Evolutionary conservation across 2,329 filamentous ascomycete species (phyloP).

Genomic region (Trichoderma atroviride): DNA sequence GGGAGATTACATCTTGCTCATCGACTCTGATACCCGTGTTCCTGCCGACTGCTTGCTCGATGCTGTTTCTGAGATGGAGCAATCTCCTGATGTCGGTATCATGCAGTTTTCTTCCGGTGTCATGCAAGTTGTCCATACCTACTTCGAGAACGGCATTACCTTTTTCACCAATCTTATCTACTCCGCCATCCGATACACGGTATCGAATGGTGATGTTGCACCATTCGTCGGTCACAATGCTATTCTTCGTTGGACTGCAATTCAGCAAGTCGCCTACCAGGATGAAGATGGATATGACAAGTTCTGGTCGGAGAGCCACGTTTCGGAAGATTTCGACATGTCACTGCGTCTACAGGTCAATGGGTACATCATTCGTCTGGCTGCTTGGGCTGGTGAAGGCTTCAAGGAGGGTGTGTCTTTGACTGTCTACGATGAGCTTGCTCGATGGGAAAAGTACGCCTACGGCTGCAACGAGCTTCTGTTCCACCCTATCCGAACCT

Average conservation of each 20-base stretch:
- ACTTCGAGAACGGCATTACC: slow-evolving; percentile 71
- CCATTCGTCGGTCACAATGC: slow-evolving; percentile 84
- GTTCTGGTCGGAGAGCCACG: slow-evolving; percentile 80
- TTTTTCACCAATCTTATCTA: slow-evolving; percentile 77
- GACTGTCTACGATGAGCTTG: slow-evolving; percentile 82
- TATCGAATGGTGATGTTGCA: slow-evolving; percentile 74
- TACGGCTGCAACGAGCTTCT: slow-evolving; percentile 83
- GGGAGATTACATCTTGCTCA: slow-evolving; percentile 76
- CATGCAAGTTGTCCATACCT: slow-evolving; percentile 76
- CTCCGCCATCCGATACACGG: slow-evolving; percentile 75
- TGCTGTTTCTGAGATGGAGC: slow-evolving; percentile 80
- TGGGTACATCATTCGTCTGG: slow-evolving; percentile 73
- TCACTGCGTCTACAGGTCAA: slow-evolving; percentile 72
- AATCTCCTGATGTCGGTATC: slow-evolving; percentile 75
- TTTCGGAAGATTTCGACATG: slow-evolving; percentile 84
- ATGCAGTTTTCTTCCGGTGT: slow-evolving; percentile 77
- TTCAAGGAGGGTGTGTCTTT: slow-evolving; percentile 84
- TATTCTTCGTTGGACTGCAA: slow-evolving; percentile 72
- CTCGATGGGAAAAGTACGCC: slow-evolving; percentile 85
- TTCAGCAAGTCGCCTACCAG: slow-evolving; percentile 71
- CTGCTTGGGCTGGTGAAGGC: slow-evolving; percentile 72
- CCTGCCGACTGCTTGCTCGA: slow-evolving; percentile 77
- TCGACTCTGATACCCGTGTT: slow-evolving; percentile 79
- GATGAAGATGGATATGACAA: slow-evolving; percentile 75
- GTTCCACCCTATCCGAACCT: slow-evolving; percentile 75